Conservation (phyloP, 169 alveolate species). For the Eimeria zaria region DNA sequence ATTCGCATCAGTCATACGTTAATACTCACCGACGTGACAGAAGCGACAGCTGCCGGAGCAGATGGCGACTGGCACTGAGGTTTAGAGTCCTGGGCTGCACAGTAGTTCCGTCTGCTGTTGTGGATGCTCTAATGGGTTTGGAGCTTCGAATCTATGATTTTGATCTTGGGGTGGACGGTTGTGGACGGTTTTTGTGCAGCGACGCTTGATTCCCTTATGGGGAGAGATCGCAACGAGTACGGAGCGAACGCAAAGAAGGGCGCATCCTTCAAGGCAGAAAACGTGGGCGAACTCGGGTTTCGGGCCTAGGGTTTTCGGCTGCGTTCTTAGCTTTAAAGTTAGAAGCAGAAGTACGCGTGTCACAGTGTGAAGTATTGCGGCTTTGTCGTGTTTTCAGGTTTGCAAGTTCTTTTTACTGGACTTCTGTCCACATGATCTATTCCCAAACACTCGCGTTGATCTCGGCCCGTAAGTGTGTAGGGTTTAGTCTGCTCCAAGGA, state of each 20-base stretch:
- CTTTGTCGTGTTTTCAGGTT: constrained; percentile 85
- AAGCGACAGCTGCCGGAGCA: not conserved
- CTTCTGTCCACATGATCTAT: constrained; percentile 97
- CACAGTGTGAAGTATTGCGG: not conserved
- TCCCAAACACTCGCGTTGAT: constrained; percentile 95
- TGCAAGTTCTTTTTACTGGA: constrained; percentile 94
- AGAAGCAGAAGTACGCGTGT: not conserved
- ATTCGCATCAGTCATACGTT: not conserved
- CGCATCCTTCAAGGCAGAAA: constrained; percentile 86
- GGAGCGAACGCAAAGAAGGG: constrained; percentile 83
- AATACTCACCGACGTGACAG: not conserved
- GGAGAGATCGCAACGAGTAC: constrained; percentile 89
- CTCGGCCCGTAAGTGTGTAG: constrained; percentile 91
- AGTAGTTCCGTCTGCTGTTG: not conserved
- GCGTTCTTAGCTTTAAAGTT: not conserved
- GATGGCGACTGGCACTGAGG: not conserved
- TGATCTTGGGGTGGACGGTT: not conserved
- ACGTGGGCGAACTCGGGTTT: constrained; percentile 61
- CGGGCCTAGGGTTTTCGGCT: not conserved
- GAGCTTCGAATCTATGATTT: constrained; percentile 33
- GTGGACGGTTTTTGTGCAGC: constrained; percentile 86
- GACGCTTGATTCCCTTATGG: constrained; percentile 91
- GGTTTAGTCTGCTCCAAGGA: constrained; percentile 4
- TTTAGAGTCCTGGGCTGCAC: not conserved
- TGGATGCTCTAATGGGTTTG: not conserved